Evolutionary conservation across 805 yeast genomes (phyloP).

Genomic region (Candida ovalis): DNA sequence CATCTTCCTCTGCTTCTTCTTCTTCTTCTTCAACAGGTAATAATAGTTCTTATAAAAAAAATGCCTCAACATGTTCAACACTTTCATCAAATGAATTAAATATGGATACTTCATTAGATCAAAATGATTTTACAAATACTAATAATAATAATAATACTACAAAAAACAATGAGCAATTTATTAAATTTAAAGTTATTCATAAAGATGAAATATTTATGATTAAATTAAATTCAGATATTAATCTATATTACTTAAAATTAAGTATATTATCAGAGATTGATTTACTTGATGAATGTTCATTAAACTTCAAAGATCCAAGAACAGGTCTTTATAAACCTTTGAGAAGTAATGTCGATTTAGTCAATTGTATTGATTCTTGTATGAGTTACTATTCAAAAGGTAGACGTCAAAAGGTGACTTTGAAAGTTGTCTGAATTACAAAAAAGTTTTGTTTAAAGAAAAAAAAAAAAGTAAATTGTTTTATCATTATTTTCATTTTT

Average conservation of each 20-base stretch:
- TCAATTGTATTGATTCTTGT: slow-evolving; percentile 5
- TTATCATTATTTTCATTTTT: too few relatives aligned
- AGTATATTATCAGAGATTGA: slow-evolving; percentile 11
- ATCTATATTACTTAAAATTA: slow-evolving; percentile 2
- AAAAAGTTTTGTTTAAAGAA: too few relatives aligned
- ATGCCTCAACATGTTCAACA: background rate
- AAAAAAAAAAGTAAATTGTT: too few relatives aligned
- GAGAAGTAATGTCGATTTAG: slow-evolving; percentile 15
- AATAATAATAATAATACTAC: too few relatives aligned
- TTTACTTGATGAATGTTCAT: slow-evolving; percentile 7
- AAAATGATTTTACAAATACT: too few relatives aligned
- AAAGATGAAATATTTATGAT: slow-evolving; percentile 16
- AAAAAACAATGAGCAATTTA: background rate
- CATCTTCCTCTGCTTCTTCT: background rate
- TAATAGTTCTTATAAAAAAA: background rate
- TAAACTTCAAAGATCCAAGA: slow-evolving; percentile 16
- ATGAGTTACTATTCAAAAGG: background rate
- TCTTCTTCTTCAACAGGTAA: background rate
- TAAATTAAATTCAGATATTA: slow-evolving; percentile 1
- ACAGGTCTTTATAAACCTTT: slow-evolving; percentile 16
- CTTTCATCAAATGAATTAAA: background rate
- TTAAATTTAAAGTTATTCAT: slow-evolving; percentile 13
- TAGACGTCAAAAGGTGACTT: slow-evolving; percentile 9
- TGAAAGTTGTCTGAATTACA: slow-evolving; percentile 10
- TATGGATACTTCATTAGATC: background rate